These are phyloP conservation scores for Talaromyces borbonicus DNA, from an alignment of 495 filamentous ascomycete species.

Conservation along the genomic window DNA sequence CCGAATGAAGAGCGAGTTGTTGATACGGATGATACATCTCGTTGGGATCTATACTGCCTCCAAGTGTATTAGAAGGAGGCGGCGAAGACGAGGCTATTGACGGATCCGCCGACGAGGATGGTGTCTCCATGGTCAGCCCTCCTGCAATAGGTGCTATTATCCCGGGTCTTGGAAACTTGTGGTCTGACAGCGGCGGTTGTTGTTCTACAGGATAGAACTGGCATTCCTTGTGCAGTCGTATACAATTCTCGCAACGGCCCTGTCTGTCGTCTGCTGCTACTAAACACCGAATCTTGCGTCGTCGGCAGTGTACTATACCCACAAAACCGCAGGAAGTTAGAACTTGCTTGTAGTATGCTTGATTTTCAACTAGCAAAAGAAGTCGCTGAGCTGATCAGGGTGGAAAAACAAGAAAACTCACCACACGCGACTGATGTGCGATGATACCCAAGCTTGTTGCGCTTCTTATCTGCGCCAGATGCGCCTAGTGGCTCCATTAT, in stretches of 20 bases:
- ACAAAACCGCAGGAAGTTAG: not conserved
- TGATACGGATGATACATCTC: conserved; percentile 36
- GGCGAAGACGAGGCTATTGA: conserved; percentile 36
- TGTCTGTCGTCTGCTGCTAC: conserved; percentile 66
- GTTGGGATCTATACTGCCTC: conserved; percentile 24
- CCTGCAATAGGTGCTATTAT: too few species aligned
- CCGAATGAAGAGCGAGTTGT: conserved; percentile 16
- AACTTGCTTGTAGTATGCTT: not conserved
- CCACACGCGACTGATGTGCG: conserved; percentile 95
- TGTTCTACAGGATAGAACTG: conserved; percentile 90
- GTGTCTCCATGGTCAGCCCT: conserved; percentile 14
- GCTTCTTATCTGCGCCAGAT: conserved; percentile 66
- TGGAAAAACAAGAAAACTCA: conserved; percentile 46
- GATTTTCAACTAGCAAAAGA: too few species aligned
- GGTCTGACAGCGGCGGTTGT: conserved; percentile 53
- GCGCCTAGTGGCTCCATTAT: conserved; percentile 33
- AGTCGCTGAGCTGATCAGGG: too few species aligned
- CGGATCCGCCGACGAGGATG: conserved; percentile 31
- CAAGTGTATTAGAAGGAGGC: conserved; percentile 28
- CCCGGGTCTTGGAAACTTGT: conserved; percentile 30
- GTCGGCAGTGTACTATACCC: conserved; percentile 73
- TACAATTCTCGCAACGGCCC: conserved; percentile 90
- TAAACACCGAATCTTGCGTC: conserved; percentile 91
- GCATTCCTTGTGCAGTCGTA: conserved; percentile 91
- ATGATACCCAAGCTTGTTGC: conserved; percentile 96